Conservation (phyloP, 305 asterid genomes). For the Fraxinus angustifolia region DNA sequence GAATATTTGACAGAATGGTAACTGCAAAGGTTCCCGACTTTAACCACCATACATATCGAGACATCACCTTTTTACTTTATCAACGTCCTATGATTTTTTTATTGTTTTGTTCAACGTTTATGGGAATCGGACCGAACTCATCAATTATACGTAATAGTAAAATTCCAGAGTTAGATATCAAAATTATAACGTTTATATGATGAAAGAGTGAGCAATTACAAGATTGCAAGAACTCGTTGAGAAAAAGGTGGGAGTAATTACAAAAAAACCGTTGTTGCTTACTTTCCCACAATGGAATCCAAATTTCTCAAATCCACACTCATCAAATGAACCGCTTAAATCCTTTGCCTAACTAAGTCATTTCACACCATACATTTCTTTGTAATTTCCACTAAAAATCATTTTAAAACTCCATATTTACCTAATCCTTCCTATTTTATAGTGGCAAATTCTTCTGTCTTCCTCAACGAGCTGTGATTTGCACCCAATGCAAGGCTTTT, state of each 20-base stretch:
- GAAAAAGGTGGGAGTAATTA: not conserved
- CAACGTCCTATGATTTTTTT: not conserved
- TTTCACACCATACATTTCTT: not conserved
- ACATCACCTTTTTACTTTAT: conserved; percentile 8
- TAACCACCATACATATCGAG: conserved; percentile 9
- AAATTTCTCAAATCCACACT: not conserved
- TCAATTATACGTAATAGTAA: not conserved
- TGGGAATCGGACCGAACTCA: not conserved
- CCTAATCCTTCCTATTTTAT: not conserved
- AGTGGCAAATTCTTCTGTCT: not conserved
- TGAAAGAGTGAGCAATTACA: not conserved
- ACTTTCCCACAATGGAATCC: not conserved
- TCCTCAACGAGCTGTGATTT: not conserved
- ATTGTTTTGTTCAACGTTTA: not conserved
- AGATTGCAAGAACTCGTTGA: not conserved
- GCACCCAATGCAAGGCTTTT: not conserved
- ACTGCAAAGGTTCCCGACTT: conserved; percentile 16
- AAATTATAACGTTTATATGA: not conserved
- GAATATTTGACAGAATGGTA: conserved; percentile 20
- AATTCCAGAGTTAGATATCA: not conserved
- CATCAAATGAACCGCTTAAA: not conserved
- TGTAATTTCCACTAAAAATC: not conserved
- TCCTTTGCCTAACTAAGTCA: not conserved
- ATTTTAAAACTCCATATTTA: not conserved
- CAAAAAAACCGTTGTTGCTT: not conserved